Conservation (phyloP, 192 early-diverging fungal species). For the Borealophlyctis nickersoniae region DNA sequence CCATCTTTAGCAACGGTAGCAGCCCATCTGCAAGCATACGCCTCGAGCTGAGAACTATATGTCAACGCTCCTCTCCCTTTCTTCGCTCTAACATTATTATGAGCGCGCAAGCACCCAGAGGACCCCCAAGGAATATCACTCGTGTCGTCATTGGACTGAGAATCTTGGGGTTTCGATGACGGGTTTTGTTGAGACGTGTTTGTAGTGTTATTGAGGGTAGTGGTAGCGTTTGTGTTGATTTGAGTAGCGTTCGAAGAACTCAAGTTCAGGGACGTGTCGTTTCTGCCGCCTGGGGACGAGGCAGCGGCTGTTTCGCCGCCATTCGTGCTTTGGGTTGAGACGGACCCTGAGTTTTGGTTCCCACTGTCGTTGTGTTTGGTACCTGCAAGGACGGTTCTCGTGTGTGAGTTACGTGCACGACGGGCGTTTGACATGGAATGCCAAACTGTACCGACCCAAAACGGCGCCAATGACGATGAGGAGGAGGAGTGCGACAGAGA, state of each 20-base stretch:
- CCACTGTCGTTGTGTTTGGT: not conserved
- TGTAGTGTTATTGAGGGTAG: not conserved
- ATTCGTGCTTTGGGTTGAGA: not conserved
- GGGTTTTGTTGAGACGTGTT: not conserved
- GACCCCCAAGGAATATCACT: not conserved
- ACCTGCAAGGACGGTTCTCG: not conserved
- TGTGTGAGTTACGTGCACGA: not conserved
- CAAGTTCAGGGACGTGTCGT: not conserved
- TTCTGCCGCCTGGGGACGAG: not conserved
- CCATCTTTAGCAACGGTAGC: not conserved
- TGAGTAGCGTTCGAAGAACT: too few species aligned
- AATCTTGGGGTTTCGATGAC: not conserved
- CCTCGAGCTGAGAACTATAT: not conserved
- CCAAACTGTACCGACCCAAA: not conserved
- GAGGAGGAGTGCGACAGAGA: constrained; percentile 13
- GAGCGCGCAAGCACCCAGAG: not conserved
- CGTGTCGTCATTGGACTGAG: not conserved
- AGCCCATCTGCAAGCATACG: not conserved
- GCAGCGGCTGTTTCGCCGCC: not conserved
- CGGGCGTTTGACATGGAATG: not conserved
- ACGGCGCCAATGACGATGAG: constrained; percentile 5
- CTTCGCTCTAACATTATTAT: too few species aligned
- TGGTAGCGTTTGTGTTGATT: not conserved
- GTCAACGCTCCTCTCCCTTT: too few species aligned
- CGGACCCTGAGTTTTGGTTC: not conserved